These are phyloP conservation scores for Stemphylium vesicarium DNA, from an alignment of 2,329 filamentous ascomycete species.

Conservation along the genomic window DNA sequence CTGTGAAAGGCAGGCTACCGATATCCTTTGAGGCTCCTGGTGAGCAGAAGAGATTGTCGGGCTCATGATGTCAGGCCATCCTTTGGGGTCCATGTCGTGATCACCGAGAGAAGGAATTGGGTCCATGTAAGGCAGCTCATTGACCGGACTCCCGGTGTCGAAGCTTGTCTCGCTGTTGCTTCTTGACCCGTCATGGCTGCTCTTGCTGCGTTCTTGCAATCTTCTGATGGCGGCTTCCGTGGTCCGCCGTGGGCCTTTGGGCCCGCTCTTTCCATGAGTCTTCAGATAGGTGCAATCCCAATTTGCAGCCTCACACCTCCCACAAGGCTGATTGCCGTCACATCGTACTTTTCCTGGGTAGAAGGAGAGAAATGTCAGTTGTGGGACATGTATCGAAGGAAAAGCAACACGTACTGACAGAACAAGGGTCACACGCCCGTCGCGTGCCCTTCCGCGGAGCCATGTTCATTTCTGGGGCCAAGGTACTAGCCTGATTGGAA, in stretches of 20 bases:
- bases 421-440: constrained; percentile 46
- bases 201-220: constrained; percentile 40
- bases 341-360: constrained; percentile 37
- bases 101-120: constrained; percentile 30
- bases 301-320: constrained; percentile 41
- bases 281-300: constrained; percentile 48
- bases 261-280: constrained; percentile 45
- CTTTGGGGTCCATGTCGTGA: constrained; percentile 23
- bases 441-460: constrained; percentile 45
- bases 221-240: constrained; percentile 45
- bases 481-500: constrained; percentile 21
- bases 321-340: constrained; percentile 44
- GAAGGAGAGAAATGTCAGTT: constrained; percentile 1
- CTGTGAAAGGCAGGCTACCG: constrained; percentile 40
- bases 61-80: constrained; percentile 36
- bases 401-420: constrained; percentile 27
- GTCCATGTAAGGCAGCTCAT: constrained; percentile 37
- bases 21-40: constrained; percentile 36
- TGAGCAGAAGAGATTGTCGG: constrained; percentile 21
- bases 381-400: background rate
- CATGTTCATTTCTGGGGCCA: constrained; percentile 31
- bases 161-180: constrained; percentile 44
- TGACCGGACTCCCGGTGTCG: constrained; percentile 38
- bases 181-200: constrained; percentile 28
- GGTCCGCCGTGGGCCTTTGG: constrained; percentile 44